A percentile compares a stretch with the other conserved stretches of the same genome.
Evolutionary conservation across 1,284 basidiomycete genomes (phyloP).

Genomic region (Veloboletus limbatus): DNA sequence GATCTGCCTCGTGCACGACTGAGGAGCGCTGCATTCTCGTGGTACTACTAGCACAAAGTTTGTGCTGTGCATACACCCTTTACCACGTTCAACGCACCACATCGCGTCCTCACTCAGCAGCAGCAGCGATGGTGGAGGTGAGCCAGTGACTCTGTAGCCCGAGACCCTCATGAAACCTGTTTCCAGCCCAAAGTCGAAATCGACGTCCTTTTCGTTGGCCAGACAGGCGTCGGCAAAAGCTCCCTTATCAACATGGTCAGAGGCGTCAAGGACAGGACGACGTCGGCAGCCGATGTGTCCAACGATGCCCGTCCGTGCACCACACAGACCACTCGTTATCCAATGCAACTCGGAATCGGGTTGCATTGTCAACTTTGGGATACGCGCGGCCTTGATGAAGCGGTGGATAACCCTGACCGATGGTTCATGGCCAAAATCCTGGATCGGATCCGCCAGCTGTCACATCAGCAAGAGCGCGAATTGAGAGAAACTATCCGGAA

Average conservation of each 20-base stretch:
- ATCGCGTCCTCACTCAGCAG: background rate
- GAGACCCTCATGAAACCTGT: constrained; percentile 4
- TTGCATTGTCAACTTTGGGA: constrained; percentile 24
- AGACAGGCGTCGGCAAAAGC: constrained; percentile 29
- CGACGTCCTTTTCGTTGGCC: constrained; percentile 26
- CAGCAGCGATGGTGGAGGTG: constrained; percentile 19
- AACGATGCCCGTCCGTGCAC: constrained; percentile 23
- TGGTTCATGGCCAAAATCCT: constrained; percentile 9
- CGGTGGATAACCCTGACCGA: constrained; percentile 9
- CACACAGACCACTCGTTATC: constrained; percentile 10
- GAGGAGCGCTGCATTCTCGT: background rate
- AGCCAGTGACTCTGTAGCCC: constrained; percentile 4
- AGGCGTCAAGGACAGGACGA: constrained; percentile 5
- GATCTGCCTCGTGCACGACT: constrained; percentile 22
- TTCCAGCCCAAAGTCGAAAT: constrained; percentile 10
- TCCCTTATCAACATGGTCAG: constrained; percentile 28
- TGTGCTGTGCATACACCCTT: constrained; percentile 1
- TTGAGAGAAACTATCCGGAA: constrained; percentile 17
- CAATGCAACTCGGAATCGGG: background rate
- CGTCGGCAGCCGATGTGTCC: constrained; percentile 18
- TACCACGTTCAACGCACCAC: constrained; percentile 5
- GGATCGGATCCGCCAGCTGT: constrained; percentile 11
- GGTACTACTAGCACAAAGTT: constrained; percentile 1
- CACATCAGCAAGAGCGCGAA: constrained; percentile 18
- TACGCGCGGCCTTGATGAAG: constrained; percentile 28